Base-by-base conservation (phyloP, 2,329 filamentous ascomycete genomes). In the Cercospora janseana region DNA sequence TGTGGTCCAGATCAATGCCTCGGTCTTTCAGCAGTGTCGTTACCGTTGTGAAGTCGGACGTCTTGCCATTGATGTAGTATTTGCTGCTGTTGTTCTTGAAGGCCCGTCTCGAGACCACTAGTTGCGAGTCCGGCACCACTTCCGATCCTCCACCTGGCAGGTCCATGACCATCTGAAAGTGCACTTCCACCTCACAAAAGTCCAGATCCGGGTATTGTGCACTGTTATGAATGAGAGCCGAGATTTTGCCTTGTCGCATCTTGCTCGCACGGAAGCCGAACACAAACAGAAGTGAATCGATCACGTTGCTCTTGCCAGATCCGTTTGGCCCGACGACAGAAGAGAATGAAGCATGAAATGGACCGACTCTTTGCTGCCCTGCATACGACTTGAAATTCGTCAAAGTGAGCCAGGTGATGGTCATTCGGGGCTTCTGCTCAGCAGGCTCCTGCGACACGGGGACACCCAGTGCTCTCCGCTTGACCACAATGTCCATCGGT, bases 371-470 rank as follows among this genome's bases (percentile, higher is more conserved):
- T 69, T 98, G 93, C 55, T 87, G 79, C 3, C 93, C 93, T 12
- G 93, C 93, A 68, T 98, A 98, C 74, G 92, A 97, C 75, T 98
- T 98, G 81, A 98, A 98, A 71, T 98, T 98, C 59, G 82, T 94
- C 60, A 98, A 78, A 52, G 95, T 84, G 41, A 98, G 77, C 66
- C 95, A 89, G 13, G 88, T 93, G 58, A 98, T 92, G 46, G 97
- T 92, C 58, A 93, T 91, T 46, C 93, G 86, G 45, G 89, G 77
- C 68, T 91, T 95, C 1, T 90, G 87, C 0, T 80, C 83, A 1
- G 79, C 81, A 20, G 88, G 82, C 67, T 95, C 87, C 34, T 88
- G 81, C n/a, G 82, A 72, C 0, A 80, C 79, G 20, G 83, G 69
- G 2, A 69, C 75, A 2, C 81, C 78, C 64, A 85, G 75, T 26